Evolutionary conservation across 1,284 basidiomycete genomes (phyloP).

Genomic region (Irpex sp.): DNA sequence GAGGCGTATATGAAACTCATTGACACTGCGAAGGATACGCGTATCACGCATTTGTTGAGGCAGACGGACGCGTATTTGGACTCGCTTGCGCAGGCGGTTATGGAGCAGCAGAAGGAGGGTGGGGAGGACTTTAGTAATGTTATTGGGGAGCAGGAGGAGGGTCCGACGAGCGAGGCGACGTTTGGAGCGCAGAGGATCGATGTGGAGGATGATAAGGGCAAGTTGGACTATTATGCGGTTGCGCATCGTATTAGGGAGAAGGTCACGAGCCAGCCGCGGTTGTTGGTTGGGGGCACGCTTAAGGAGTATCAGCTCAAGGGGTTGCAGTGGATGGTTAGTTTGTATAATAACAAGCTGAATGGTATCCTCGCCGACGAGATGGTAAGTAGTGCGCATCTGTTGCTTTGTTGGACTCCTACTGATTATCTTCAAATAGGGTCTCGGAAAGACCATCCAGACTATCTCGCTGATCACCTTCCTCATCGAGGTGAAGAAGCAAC

Average conservation of each 20-base stretch:
- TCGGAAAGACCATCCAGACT: slow-evolving; percentile 94
- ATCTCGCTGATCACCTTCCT: slow-evolving; percentile 96
- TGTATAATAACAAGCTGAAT: slow-evolving; percentile 98
- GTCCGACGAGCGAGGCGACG: slow-evolving; percentile 81
- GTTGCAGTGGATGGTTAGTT: slow-evolving; percentile 96
- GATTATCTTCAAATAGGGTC: slow-evolving; percentile 57
- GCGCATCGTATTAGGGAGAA: slow-evolving; percentile 94
- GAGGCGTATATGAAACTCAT: slow-evolving; percentile 99
- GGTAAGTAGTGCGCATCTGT: slow-evolving; percentile 45
- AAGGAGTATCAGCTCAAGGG: slow-evolving; percentile 95
- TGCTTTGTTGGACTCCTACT: slow-evolving; percentile 12
- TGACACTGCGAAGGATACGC: slow-evolving; percentile 98
- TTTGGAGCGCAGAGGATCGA: slow-evolving; percentile 81
- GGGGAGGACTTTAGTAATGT: slow-evolving; percentile 31
- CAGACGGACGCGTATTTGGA: slow-evolving; percentile 97
- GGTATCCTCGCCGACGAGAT: slow-evolving; percentile 98
- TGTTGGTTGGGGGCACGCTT: slow-evolving; percentile 82
- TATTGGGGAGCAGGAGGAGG: slow-evolving; percentile 53
- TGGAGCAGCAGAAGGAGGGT: slow-evolving; percentile 89
- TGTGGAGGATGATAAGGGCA: slow-evolving; percentile 68
- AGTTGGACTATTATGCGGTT: slow-evolving; percentile 96
- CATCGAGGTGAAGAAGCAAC: slow-evolving; percentile 89
- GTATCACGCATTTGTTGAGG: slow-evolving; percentile 93
- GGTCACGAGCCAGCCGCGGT: slow-evolving; percentile 76
- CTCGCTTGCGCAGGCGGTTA: slow-evolving; percentile 91